A percentile compares a stretch with the other conserved stretches of the same genome.
Evolutionary conservation across 2,329 filamentous ascomycete genomes (phyloP).

Genomic region (Aspergillus pseudoterreus): DNA sequence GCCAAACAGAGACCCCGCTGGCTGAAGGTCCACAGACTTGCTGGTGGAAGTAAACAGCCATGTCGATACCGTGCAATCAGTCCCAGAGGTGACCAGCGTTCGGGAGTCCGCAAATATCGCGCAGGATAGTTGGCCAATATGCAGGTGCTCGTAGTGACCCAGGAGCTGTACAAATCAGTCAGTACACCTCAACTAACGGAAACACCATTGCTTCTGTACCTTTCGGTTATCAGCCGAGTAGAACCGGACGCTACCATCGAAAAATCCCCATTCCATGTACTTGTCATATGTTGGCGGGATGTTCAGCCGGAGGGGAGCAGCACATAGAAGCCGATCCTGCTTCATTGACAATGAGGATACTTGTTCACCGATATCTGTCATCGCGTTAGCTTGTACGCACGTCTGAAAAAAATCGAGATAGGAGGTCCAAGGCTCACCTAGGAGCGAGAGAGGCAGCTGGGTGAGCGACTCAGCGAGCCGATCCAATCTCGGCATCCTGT

Average conservation of each 20-base stretch:
- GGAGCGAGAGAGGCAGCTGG: conserved; percentile 71
- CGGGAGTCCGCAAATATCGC: conserved; percentile 83
- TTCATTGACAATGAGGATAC: conserved; percentile 76
- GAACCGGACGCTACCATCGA: conserved; percentile 88
- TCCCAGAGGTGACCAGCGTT: conserved; percentile 85
- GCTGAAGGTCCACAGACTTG: conserved; percentile 74
- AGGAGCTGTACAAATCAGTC: conserved; percentile 49
- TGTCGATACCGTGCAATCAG: conserved; percentile 85
- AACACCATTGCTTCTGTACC: conserved; percentile 34
- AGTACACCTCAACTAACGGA: not conserved
- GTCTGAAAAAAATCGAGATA: too few species aligned
- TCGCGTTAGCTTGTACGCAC: conserved; percentile 1
- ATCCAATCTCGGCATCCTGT: conserved; percentile 69
- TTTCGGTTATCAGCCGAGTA: conserved; percentile 80
- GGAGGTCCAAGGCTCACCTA: conserved; percentile 47
- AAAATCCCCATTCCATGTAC: conserved; percentile 93
- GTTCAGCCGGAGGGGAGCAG: conserved; percentile 79
- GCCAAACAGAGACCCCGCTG: conserved; percentile 79
- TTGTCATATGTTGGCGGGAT: conserved; percentile 83
- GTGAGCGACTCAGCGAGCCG: conserved; percentile 71
- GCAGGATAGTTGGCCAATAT: conserved; percentile 82
- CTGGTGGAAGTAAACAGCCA: conserved; percentile 66
- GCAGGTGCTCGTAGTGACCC: conserved; percentile 88
- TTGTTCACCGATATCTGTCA: conserved; percentile 65
- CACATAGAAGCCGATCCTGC: conserved; percentile 76